Conservation (phyloP, 2,329 filamentous ascomycete species). For the Penicillium sumatraense region DNA sequence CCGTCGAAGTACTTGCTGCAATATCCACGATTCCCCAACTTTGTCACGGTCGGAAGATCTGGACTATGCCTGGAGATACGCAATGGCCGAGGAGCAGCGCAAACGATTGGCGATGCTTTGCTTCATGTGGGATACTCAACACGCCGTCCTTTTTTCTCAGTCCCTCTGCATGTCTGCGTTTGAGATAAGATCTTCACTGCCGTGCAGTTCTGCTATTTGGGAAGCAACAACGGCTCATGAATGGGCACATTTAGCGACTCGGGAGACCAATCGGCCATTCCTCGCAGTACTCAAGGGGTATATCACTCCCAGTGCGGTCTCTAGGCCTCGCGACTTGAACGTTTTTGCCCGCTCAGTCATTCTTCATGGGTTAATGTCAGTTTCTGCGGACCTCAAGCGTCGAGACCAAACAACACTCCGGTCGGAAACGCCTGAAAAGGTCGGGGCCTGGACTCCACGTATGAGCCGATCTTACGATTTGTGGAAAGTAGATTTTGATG, state of each 20-base stretch:
- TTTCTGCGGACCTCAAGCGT: slow-evolving; percentile 65
- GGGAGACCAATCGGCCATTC: slow-evolving; percentile 49
- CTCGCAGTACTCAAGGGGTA: slow-evolving; percentile 62
- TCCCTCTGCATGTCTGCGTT: slow-evolving; percentile 70
- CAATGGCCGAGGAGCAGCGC: slow-evolving; percentile 61
- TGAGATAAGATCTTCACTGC: slow-evolving; percentile 62
- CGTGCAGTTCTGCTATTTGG: slow-evolving; percentile 61
- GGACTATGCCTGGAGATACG: slow-evolving; percentile 56
- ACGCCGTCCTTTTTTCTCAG: slow-evolving; percentile 68
- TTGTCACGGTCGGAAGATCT: slow-evolving; percentile 45
- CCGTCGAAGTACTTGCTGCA: slow-evolving; percentile 57
- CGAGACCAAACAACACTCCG: slow-evolving; percentile 66
- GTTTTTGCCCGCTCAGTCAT: slow-evolving; percentile 59
- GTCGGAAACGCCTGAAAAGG: slow-evolving; percentile 40
- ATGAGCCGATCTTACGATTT: slow-evolving; percentile 59
- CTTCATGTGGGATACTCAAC: slow-evolving; percentile 70
- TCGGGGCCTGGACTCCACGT: slow-evolving; percentile 57
- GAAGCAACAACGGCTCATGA: slow-evolving; percentile 59
- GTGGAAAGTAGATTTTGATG: slow-evolving; percentile 64
- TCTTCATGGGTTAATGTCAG: slow-evolving; percentile 66
- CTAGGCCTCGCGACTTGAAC: slow-evolving; percentile 51
- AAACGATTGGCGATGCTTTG: slow-evolving; percentile 65
- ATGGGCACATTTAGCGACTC: slow-evolving; percentile 52
- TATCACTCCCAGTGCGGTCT: slow-evolving; percentile 49
- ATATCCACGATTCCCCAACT: slow-evolving; percentile 43